Conservation (phyloP, 1,284 basidiomycete species). For the Cryptococcus sp. region DNA sequence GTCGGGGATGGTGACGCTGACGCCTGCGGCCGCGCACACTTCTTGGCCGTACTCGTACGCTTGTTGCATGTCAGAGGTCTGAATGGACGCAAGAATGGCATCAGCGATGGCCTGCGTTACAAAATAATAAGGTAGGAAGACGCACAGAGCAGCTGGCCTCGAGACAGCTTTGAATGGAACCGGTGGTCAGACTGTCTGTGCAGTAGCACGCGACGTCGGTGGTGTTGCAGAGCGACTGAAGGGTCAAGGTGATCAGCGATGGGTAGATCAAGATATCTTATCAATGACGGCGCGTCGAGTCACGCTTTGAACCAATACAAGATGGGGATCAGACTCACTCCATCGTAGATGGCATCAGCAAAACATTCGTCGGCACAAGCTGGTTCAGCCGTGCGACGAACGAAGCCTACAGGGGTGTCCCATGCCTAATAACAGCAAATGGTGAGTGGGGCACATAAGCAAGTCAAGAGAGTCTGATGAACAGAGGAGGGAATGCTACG, state of each 20-base stretch:
- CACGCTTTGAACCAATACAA: not conserved
- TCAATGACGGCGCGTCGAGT: not conserved
- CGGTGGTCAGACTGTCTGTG: constrained; percentile 12
- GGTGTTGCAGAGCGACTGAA: constrained; percentile 10
- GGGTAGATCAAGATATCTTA: not conserved
- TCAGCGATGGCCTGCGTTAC: not conserved
- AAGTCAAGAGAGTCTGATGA: too few relatives aligned
- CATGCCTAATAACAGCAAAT: too few relatives aligned
- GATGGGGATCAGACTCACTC: constrained; percentile 12
- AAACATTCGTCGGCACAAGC: constrained; percentile 20
- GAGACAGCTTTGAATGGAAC: constrained; percentile 22
- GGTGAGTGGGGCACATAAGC: too few relatives aligned
- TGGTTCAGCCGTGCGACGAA: too few relatives aligned
- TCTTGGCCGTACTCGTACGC: constrained; percentile 19
- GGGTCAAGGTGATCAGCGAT: not conserved
- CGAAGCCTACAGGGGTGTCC: too few relatives aligned
- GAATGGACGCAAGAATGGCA: not conserved
- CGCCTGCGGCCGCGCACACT: constrained; percentile 16
- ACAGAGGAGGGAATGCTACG: not conserved
- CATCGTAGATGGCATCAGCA: constrained; percentile 12
- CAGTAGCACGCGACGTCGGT: constrained; percentile 25
- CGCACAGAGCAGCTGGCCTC: constrained; percentile 19
- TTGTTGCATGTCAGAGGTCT: constrained; percentile 15
- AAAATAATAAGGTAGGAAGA: not conserved
- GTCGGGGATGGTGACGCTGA: constrained; percentile 3